Evolutionary conservation across 129 eudicot species (phyloP), one percentile per base, ranked within the genome.

Genomic region (Saussurea involucrata): DNA sequence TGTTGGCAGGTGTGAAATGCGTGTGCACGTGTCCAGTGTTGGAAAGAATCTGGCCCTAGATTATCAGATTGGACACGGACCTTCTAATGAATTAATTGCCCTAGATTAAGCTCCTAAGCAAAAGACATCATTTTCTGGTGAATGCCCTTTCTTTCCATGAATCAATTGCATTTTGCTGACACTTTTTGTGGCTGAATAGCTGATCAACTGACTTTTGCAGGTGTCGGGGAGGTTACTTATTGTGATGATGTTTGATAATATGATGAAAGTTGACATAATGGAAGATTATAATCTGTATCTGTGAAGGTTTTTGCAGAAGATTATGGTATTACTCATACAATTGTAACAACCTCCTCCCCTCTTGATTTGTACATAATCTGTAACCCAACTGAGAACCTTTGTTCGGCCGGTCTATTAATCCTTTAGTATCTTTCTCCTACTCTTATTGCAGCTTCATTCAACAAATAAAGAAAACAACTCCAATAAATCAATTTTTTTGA

Each of bases 1-100:
- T 64, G 80, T 93, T 88, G 98, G 88, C 12, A 84, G 81, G 44
- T 85, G 84, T 66, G 92, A 90, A 82, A 80, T 93, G 92, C 90
- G 90, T 8, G 98, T 93, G 61, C 95, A 90, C 66, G 63, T 93
- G 76, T 87, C 89, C 31, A 71, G 83, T 22, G 79, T 70, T 70
- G 91, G 92, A 58, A 81, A 86, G 70, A 75, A 42, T 36, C 2
- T 12, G 0, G 85, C 64, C 33, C 76, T 81, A 25, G 80, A 83
- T 12, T 83, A 73, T 75, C 89, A 34, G 63, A 80, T 65, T 46
- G 91, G 81, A 66, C 80, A 63, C 34, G 78, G 79, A 75, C 69
- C 80, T 78, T 72, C 86, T 71, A 81, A 75, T 75, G 73, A 42
- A 53, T 49, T 81, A 46, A n/a, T n/a, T n/a, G n/a, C n/a, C n/a